Percentiles rank a stretch among this genome's conserved stretches.
phyloP scores from a whole-genome alignment of 2,329 filamentous ascomycete genomes.

The Westerdykella sp. region DNA sequence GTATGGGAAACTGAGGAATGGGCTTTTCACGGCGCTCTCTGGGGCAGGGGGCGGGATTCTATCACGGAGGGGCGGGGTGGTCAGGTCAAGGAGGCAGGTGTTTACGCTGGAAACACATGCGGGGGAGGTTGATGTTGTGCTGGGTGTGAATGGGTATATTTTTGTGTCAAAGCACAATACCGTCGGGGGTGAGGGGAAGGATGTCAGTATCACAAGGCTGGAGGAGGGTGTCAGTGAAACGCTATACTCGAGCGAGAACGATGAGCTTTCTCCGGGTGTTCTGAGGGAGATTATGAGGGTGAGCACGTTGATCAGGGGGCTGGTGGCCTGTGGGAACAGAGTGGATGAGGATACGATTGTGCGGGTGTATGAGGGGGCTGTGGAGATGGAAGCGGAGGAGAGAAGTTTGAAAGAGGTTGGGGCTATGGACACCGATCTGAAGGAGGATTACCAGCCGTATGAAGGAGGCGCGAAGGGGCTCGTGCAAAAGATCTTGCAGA shows the following conservation, averaged over 20 bases:
- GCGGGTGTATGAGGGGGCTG: slow-evolving; percentile 71
- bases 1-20: slow-evolving; percentile 94
- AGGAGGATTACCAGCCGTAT: slow-evolving; percentile 5
- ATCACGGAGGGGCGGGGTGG: slow-evolving; percentile 60
- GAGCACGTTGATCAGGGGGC: slow-evolving; percentile 69
- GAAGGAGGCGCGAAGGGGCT: slow-evolving; percentile 27
- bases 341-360: slow-evolving; percentile 89
- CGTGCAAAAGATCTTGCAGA: slow-evolving; percentile 25
- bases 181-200: slow-evolving; percentile 46
- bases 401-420: slow-evolving; percentile 47
- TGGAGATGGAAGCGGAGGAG: slow-evolving; percentile 64
- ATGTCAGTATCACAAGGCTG: slow-evolving; percentile 68
- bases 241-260: slow-evolving; percentile 94
- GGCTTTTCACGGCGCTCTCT: slow-evolving; percentile 75
- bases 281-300: slow-evolving; percentile 84
- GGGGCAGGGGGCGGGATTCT: slow-evolving; percentile 64
- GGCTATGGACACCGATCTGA: slow-evolving; percentile 6
- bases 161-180: slow-evolving; percentile 86
- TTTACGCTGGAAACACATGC: slow-evolving; percentile 62
- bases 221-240: slow-evolving; percentile 80
- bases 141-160: slow-evolving; percentile 95
- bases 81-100: slow-evolving; percentile 75
- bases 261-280: slow-evolving; percentile 68
- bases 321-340: slow-evolving; percentile 74
- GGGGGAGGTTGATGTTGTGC: slow-evolving; percentile 72